These are phyloP conservation scores for Mycena capillaripes DNA, from an alignment of 768 basidiomycete genomes.

Conservation along the genomic window DNA sequence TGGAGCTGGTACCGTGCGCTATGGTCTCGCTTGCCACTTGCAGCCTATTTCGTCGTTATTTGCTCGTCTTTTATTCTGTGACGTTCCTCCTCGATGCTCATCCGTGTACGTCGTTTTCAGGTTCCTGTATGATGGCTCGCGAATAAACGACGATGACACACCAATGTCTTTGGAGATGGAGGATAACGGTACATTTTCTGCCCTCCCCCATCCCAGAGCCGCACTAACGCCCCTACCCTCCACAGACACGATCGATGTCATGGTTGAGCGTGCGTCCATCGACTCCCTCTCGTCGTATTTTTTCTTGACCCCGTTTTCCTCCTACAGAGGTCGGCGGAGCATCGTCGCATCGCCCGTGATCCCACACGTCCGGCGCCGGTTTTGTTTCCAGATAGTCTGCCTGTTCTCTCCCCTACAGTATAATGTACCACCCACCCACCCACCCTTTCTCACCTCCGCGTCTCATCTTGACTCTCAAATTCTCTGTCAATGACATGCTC, in stretches of 20 bases:
- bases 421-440: constrained; percentile 25
- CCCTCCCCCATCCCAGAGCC: constrained; percentile 4
- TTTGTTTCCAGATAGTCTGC: constrained; percentile 5
- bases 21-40: not conserved
- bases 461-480: constrained; percentile 5
- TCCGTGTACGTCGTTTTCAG: constrained; percentile 55
- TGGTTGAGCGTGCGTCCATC: constrained; percentile 91
- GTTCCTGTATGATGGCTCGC: constrained; percentile 90
- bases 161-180: constrained; percentile 90
- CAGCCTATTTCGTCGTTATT: constrained; percentile 7
- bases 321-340: constrained; percentile 61
- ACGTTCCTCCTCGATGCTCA: constrained; percentile 7
- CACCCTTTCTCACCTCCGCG: not conserved
- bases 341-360: constrained; percentile 35
- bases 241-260: constrained; percentile 93
- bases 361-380: constrained; percentile 3
- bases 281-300: constrained; percentile 18
- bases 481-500: constrained; percentile 21
- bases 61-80: not conserved
- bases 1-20: constrained; percentile 8
- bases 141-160: constrained; percentile 92
- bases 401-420: constrained; percentile 6
- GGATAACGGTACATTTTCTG: constrained; percentile 74
- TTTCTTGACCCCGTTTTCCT: constrained; percentile 22
- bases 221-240: constrained; percentile 29